Evolutionary conservation across 176 grass and related monocot genomes (phyloP).

Genomic region (Puya raimondii): DNA sequence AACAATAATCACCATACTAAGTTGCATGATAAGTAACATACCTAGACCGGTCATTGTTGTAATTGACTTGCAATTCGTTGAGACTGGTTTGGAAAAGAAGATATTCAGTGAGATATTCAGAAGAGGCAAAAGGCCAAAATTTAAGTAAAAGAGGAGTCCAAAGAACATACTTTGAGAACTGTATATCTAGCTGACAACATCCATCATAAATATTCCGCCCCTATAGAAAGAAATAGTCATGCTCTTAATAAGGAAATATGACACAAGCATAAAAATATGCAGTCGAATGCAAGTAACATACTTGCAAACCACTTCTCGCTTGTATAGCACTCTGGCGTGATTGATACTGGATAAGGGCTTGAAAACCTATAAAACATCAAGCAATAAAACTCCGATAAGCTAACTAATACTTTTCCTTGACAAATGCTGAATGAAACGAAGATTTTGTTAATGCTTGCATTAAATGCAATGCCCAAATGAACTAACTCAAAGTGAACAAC

Average conservation of each 20-base stretch:
- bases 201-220: conserved; percentile 99
- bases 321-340: conserved; percentile 73
- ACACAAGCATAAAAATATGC: conserved; percentile 13
- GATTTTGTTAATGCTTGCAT: background rate
- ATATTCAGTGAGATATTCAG: conserved; percentile 18
- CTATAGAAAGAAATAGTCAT: conserved; percentile 25
- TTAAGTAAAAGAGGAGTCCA: conserved; percentile 4
- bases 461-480: background rate
- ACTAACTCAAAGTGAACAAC: background rate
- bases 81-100: conserved; percentile 53
- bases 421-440: background rate
- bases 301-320: conserved; percentile 75
- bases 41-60: conserved; percentile 96
- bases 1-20: background rate
- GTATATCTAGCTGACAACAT: conserved; percentile 98
- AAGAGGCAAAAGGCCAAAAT: conserved; percentile 3
- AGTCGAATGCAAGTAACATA: conserved; percentile 35
- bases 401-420: conserved; percentile 7
- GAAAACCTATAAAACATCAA: conserved; percentile 57
- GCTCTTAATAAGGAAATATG: conserved; percentile 6
- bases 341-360: conserved; percentile 84
- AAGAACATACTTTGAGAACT: conserved; percentile 87
- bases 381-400: conserved; percentile 1
- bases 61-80: conserved; percentile 93
- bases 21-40: conserved; percentile 17